phyloP scores from a whole-genome alignment of 306 rosid genomes.

The Casuarina glauca region DNA sequence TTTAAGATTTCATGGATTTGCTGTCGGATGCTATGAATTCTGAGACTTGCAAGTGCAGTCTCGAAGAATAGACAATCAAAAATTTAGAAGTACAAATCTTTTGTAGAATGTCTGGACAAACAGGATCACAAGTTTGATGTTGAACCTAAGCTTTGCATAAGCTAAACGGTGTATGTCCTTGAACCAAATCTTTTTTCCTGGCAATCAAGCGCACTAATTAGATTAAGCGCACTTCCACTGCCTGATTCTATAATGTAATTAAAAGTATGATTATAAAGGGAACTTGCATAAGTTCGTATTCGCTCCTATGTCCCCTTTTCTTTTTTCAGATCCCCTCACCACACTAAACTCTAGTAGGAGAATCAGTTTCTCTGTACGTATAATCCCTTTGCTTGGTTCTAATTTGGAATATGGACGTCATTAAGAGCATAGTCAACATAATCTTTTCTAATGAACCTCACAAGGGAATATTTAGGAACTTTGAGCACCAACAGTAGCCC shows the following conservation, averaged over 20 bases:
- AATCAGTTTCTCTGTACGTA: neutral
- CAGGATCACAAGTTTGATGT: neutral
- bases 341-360: conserved; percentile 12
- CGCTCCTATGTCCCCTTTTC: conserved; percentile 1
- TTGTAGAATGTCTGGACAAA: neutral
- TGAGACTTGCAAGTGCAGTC: neutral
- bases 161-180: neutral
- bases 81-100: neutral
- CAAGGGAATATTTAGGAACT: conserved; percentile 28
- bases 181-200: neutral
- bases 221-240: conserved; percentile 18
- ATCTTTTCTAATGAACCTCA: conserved; percentile 1
- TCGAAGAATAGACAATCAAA: neutral
- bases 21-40: neutral
- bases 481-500: conserved; percentile 14
- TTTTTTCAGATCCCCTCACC: neutral
- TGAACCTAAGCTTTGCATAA: neutral
- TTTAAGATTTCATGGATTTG: no score
- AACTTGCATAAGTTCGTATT: conserved; percentile 50
- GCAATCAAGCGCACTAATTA: neutral
- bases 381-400: neutral
- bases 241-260: conserved; percentile 24
- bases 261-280: conserved; percentile 28
- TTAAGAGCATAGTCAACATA: conserved; percentile 38
- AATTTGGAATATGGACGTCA: conserved; percentile 14